phyloP scores from a whole-genome alignment of 2,329 filamentous ascomycete species.

The Drechslerella coelobrocha region DNA sequence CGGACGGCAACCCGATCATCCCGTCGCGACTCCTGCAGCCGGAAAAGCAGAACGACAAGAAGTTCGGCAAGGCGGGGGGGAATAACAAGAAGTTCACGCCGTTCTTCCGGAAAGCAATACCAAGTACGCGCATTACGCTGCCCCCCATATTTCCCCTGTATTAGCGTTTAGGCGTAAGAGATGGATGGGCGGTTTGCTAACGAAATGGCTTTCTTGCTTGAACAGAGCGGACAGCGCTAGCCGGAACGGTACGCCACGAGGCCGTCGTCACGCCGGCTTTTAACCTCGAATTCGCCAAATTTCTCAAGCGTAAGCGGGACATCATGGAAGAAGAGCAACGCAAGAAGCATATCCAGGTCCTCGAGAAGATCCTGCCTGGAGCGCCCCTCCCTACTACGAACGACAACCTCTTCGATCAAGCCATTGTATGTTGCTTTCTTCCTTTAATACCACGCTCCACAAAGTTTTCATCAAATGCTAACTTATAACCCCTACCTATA shows the following conservation, averaged over 20 bases:
- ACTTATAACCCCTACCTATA: slow-evolving; percentile 55
- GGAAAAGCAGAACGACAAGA: slow-evolving; percentile 51
- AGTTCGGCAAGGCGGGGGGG: slow-evolving; percentile 19
- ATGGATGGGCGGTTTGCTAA: background rate
- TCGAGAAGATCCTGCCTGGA: slow-evolving; percentile 63
- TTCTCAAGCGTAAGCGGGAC: slow-evolving; percentile 58
- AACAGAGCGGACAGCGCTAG: slow-evolving; percentile 77
- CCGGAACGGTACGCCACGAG: slow-evolving; percentile 76
- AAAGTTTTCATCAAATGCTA: background rate
- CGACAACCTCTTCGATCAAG: slow-evolving; percentile 29
- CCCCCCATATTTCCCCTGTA: background rate
- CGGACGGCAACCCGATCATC: slow-evolving; percentile 56
- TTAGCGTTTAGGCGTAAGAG: background rate
- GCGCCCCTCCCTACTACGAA: slow-evolving; percentile 56
- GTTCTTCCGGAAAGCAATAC: slow-evolving; percentile 74
- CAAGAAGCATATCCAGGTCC: slow-evolving; percentile 63
- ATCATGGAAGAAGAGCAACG: slow-evolving; percentile 62
- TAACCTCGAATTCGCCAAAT: slow-evolving; percentile 60
- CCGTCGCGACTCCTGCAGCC: slow-evolving; percentile 54
- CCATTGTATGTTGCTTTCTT: slow-evolving; percentile 13
- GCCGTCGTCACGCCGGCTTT: slow-evolving; percentile 55
- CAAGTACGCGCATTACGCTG: slow-evolving; percentile 65
- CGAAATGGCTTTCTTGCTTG: background rate
- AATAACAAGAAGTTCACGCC: slow-evolving; percentile 64
- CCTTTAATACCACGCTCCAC: background rate